A percentile compares a stretch with the other conserved stretches of the same genome.
Conservation (phyloP, 805 yeast genomes). For the Candida lessepsii region DNA sequence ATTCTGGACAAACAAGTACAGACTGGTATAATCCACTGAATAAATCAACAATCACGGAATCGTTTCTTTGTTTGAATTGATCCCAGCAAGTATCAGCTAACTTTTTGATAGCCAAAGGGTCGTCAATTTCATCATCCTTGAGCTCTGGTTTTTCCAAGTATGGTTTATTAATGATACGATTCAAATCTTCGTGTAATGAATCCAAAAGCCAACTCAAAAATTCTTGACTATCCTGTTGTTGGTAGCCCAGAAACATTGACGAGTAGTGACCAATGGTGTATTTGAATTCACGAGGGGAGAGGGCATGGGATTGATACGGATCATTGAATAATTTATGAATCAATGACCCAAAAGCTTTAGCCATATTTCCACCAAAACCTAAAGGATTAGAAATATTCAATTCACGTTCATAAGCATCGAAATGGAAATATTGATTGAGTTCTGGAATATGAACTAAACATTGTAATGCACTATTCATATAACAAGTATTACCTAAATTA, state of each 20-base stretch:
- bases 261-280: conserved; percentile 75
- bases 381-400: conserved; percentile 77
- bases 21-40: conserved; percentile 92
- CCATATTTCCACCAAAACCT: conserved; percentile 82
- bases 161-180: conserved; percentile 79
- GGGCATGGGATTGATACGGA: conserved; percentile 11
- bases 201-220: conserved; percentile 84
- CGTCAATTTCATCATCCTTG: conserved; percentile 56
- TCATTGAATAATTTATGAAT: conserved; percentile 56
- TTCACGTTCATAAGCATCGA: conserved; percentile 59
- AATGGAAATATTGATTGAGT: conserved; percentile 69
- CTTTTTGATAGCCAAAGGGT: conserved; percentile 50
- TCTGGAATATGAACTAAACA: conserved; percentile 87
- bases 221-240: conserved; percentile 94
- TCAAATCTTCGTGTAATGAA: conserved; percentile 89
- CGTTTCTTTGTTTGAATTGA: conserved; percentile 74
- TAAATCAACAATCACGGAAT: conserved; percentile 78
- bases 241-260: conserved; percentile 73
- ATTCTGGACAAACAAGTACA: conserved; percentile 83
- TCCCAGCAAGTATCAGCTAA: conserved; percentile 80
- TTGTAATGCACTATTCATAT: conserved; percentile 93
- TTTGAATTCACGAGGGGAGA: conserved; percentile 77
- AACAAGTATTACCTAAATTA: conserved; percentile 88
- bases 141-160: conserved; percentile 85
- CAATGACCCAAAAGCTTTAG: conserved; percentile 68